Conservation (phyloP, 305 asterid genomes). For the Stenogyne calaminthoides region DNA sequence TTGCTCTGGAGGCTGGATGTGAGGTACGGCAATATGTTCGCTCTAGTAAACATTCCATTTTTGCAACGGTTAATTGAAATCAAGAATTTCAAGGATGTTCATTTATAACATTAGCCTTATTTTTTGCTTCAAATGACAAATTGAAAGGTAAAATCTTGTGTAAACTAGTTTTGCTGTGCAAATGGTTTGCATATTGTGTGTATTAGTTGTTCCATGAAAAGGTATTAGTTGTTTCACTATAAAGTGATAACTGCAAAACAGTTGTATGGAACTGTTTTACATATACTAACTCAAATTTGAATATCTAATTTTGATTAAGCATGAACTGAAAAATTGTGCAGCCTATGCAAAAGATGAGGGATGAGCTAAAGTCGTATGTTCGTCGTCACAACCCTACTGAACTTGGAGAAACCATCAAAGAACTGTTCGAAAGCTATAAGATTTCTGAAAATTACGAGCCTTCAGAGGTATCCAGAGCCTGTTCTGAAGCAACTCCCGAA, state of each 20-base stretch:
- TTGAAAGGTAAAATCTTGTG: too few species aligned
- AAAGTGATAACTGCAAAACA: too few species aligned
- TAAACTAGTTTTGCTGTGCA: too few species aligned
- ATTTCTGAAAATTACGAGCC: conserved; percentile 56
- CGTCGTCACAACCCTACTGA: conserved; percentile 55
- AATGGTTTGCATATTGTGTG: too few species aligned
- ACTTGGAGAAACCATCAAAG: conserved; percentile 58
- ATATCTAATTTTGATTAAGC: neutral
- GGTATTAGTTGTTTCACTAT: too few species aligned
- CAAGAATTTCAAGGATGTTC: too few species aligned
- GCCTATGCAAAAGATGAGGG: conserved; percentile 77
- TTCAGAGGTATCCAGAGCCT: conserved; percentile 53
- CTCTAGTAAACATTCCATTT: neutral
- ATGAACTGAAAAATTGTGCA: conserved; percentile 27
- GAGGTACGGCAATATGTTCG: conserved; percentile 56
- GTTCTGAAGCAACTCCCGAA: conserved; percentile 64
- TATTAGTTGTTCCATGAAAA: too few species aligned
- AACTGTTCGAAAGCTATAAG: conserved; percentile 63
- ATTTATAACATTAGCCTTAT: too few species aligned
- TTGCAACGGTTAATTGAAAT: too few species aligned
- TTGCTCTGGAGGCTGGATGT: conserved; percentile 83
- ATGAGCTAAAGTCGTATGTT: conserved; percentile 68
- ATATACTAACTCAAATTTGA: neutral
- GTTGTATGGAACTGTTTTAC: neutral
- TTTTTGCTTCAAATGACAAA: too few species aligned